These are phyloP conservation scores for Solanum medicagineum DNA, from an alignment of 257 asterid genomes.

Conservation along the genomic window DNA sequence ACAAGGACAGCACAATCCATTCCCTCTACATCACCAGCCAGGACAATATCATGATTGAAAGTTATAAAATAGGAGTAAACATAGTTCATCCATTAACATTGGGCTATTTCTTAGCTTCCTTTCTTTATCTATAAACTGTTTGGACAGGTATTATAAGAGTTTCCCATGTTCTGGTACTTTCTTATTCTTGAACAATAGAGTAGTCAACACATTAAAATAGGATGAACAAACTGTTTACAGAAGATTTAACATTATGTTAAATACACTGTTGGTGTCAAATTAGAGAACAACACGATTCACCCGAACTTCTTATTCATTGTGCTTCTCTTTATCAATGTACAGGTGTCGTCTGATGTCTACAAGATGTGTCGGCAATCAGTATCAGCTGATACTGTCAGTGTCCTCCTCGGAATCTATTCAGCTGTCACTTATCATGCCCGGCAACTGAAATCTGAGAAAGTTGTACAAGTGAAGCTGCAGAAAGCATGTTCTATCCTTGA, in stretches of 20 bases:
- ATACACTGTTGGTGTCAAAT: background rate
- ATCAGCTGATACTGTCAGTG: slow-evolving; percentile 21
- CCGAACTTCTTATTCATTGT: background rate
- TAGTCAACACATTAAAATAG: background rate
- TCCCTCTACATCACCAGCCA: background rate
- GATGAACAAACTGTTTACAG: background rate
- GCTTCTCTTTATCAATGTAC: slow-evolving; percentile 3
- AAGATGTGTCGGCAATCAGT: slow-evolving; percentile 48
- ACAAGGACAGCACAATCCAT: background rate
- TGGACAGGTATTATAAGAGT: background rate
- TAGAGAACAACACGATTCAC: background rate
- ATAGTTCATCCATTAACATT: background rate
- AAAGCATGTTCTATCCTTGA: slow-evolving; percentile 57
- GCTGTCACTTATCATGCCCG: slow-evolving; percentile 63
- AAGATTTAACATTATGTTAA: background rate
- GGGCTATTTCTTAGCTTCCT: background rate
- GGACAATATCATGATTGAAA: background rate
- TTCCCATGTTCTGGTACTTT: background rate
- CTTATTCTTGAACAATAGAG: background rate
- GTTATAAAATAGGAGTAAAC: background rate
- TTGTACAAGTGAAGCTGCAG: slow-evolving; percentile 49
- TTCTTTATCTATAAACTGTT: background rate
- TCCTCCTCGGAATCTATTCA: slow-evolving; percentile 41
- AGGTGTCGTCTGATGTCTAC: slow-evolving; percentile 83
- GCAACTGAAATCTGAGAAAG: slow-evolving; percentile 45